These are phyloP conservation scores for Tricholomella constricta DNA, from an alignment of 768 basidiomycete species.

Conservation along the genomic window DNA sequence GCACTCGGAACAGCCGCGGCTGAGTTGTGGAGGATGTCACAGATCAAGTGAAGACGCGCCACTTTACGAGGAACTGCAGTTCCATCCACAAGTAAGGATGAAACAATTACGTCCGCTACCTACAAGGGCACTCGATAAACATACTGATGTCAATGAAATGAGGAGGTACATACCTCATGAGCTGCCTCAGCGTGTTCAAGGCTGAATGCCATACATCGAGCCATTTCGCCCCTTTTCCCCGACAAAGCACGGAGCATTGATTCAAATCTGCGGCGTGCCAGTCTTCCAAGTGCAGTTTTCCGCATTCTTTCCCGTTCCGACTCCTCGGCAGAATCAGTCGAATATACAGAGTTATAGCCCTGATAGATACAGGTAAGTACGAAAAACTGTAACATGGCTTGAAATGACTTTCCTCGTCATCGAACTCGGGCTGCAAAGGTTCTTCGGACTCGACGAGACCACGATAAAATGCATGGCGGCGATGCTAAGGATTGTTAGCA, in stretches of 20 bases:
- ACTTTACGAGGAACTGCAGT: slow-evolving; percentile 98
- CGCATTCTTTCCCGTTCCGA: slow-evolving; percentile 82
- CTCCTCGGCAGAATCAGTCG: slow-evolving; percentile 93
- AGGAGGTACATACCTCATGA: slow-evolving; percentile 62
- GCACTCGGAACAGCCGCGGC: slow-evolving; percentile 92
- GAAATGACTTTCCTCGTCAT: slow-evolving; percentile 63
- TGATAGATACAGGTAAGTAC: slow-evolving; percentile 27
- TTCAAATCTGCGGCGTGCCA: slow-evolving; percentile 85
- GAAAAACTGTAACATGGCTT: background rate
- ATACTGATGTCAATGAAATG: background rate
- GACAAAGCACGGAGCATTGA: slow-evolving; percentile 86
- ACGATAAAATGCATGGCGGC: slow-evolving; percentile 68
- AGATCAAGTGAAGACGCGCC: slow-evolving; percentile 91
- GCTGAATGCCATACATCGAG: slow-evolving; percentile 96
- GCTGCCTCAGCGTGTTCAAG: slow-evolving; percentile 96
- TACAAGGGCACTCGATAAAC: slow-evolving; percentile 28
- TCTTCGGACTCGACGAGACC: slow-evolving; percentile 64
- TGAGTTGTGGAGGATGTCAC: slow-evolving; percentile 97
- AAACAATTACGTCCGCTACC: slow-evolving; percentile 89
- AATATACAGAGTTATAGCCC: slow-evolving; percentile 88
- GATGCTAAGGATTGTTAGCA: slow-evolving; percentile 50
- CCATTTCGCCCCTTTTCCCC: slow-evolving; percentile 88
- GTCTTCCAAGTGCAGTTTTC: slow-evolving; percentile 75
- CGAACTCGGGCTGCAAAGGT: slow-evolving; percentile 66
- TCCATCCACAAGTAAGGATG: slow-evolving; percentile 85